Evolutionary conservation across 257 asterid species (phyloP).

Genomic region (Misopates orontium): DNA sequence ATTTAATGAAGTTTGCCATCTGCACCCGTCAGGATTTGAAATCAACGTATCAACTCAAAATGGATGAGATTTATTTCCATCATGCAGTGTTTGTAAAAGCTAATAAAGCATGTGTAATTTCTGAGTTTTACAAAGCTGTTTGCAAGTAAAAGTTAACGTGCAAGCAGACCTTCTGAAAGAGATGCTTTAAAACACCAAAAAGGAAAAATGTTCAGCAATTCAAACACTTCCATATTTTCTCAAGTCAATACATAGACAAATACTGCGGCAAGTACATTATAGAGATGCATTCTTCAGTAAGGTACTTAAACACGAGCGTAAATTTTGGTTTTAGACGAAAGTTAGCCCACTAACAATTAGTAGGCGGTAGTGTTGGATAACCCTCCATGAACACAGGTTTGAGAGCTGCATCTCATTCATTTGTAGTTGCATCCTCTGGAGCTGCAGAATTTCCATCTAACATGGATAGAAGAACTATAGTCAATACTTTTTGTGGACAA

Average conservation of each 20-base stretch:
- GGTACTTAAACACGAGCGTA: constrained; percentile 27
- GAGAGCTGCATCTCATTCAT: constrained; percentile 45
- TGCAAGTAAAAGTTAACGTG: no score
- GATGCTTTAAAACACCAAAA: no score
- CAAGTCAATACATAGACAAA: constrained; percentile 1
- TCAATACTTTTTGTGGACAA: neutral
- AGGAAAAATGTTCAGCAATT: no score
- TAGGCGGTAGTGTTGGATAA: constrained; percentile 30
- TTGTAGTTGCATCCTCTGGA: constrained; percentile 53
- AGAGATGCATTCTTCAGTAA: constrained; percentile 20
- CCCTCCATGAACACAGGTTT: constrained; percentile 32
- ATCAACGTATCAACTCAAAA: no score
- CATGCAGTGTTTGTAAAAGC: no score
- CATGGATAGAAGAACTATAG: neutral
- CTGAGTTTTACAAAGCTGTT: no score
- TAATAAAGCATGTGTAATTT: no score
- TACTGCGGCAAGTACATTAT: constrained; percentile 28
- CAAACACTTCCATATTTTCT: no score
- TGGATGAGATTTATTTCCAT: no score
- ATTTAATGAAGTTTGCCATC: no score
- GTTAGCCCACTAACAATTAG: constrained; percentile 30
- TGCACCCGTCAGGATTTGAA: no score
- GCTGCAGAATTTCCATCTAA: constrained; percentile 61
- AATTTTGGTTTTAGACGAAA: constrained; percentile 32
- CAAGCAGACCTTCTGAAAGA: no score